Percentiles rank a stretch among this genome's conserved stretches.
These are phyloP conservation scores for Cicer pinnatifidum DNA, from an alignment of 306 rosid genomes.

Conservation along the genomic window DNA sequence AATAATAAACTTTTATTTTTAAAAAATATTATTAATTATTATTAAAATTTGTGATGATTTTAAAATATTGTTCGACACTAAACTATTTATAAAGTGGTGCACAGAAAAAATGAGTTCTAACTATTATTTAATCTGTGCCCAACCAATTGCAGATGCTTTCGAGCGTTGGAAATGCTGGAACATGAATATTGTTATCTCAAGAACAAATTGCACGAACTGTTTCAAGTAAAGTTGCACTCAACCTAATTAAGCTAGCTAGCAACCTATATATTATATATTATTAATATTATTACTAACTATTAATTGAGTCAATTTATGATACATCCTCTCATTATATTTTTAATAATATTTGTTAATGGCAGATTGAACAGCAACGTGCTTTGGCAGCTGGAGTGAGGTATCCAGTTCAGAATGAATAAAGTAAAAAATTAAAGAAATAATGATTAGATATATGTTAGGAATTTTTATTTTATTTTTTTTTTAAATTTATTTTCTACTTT, in stretches of 20 bases:
- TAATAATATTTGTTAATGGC: conserved; percentile 25
- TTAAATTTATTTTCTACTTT: not conserved
- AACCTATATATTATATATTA: not conserved
- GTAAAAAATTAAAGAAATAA: not conserved
- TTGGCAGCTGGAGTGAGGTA: conserved; percentile 84
- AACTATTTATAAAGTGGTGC: too few species aligned
- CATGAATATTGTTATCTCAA: conserved; percentile 94
- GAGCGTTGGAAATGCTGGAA: conserved; percentile 88
- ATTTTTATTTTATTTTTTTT: too few species aligned
- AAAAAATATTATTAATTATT: too few species aligned
- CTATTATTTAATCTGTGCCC: not conserved
- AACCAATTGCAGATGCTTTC: conserved; percentile 63
- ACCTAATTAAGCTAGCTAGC: not conserved
- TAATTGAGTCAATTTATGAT: not conserved
- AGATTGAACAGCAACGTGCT: conserved; percentile 89
- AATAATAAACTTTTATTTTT: too few species aligned
- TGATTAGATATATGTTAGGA: conserved; percentile 5
- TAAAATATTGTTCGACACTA: too few species aligned
- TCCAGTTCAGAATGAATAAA: conserved; percentile 66
- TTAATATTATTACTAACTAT: not conserved
- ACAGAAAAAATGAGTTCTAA: too few species aligned
- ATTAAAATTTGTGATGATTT: too few species aligned
- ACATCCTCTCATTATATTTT: not conserved
- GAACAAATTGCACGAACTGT: conserved; percentile 84
- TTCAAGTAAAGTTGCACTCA: conserved; percentile 63